Evolutionary conservation across 768 basidiomycete species (phyloP).

Genomic region (Tulasnella sp.): DNA sequence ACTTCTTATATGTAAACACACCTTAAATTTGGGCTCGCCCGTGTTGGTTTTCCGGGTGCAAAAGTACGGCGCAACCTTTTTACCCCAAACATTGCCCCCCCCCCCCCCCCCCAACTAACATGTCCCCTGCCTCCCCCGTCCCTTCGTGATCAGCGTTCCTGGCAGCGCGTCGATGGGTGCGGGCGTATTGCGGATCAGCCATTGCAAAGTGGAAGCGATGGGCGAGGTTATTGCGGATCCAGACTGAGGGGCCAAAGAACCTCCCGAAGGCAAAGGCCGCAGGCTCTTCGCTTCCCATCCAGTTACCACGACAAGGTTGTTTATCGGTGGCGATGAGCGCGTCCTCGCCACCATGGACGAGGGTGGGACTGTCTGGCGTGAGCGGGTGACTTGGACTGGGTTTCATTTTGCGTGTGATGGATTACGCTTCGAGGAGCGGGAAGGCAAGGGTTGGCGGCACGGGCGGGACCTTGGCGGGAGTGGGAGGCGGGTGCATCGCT

Average conservation of each 20-base stretch:
- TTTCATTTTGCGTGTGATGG: background rate
- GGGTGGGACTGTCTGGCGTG: background rate
- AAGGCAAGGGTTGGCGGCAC: background rate
- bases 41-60: too few species aligned
- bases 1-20: too few species aligned
- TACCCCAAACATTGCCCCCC: too few species aligned
- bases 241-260: background rate
- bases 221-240: background rate
- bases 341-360: background rate
- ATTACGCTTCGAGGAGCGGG: background rate
- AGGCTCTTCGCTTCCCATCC: background rate
- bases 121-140: background rate
- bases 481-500: constrained; percentile 10
- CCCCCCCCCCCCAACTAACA: background rate
- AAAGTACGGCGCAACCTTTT: too few species aligned
- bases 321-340: background rate
- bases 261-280: background rate
- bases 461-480: background rate
- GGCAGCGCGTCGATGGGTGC: background rate
- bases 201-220: background rate
- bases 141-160: background rate
- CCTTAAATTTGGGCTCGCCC: too few species aligned
- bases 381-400: background rate
- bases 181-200: background rate
- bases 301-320: background rate